phyloP scores from a whole-genome alignment of 2,329 filamentous ascomycete species.

The Ceratocystis diversiconidia region DNA sequence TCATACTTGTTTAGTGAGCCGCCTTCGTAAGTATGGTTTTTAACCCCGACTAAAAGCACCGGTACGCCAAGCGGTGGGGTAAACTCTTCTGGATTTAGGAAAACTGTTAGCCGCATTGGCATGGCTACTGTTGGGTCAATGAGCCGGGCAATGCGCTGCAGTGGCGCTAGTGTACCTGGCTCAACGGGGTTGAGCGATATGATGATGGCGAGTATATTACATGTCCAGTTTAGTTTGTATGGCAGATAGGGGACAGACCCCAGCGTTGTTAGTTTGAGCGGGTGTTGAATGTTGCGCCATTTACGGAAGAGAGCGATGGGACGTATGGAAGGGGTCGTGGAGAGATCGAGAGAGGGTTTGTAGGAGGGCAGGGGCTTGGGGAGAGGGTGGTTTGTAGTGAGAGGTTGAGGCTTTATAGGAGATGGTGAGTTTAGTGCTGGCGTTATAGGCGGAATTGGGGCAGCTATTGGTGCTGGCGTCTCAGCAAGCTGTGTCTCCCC shows the following conservation, averaged over 20 bases:
- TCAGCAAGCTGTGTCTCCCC: not conserved
- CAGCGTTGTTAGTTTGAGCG: conserved; percentile 39
- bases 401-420: not conserved
- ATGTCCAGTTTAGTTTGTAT: conserved; percentile 44
- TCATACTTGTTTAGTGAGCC: conserved; percentile 33
- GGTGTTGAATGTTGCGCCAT: conserved; percentile 29
- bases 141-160: conserved; percentile 39
- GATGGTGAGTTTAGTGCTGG: not conserved
- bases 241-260: conserved; percentile 37
- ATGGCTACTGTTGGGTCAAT: conserved; percentile 38
- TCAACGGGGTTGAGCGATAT: conserved; percentile 34
- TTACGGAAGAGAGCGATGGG: conserved; percentile 29
- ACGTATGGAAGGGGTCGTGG: not conserved
- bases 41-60: conserved; percentile 39
- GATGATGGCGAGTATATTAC: conserved; percentile 40
- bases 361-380: conserved; percentile 7
- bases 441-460: not conserved
- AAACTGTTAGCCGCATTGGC: conserved; percentile 39
- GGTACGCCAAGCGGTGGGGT: conserved; percentile 33
- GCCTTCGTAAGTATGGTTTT: conserved; percentile 42
- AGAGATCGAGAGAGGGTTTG: not conserved
- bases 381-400: conserved; percentile 25
- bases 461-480: not conserved
- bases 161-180: conserved; percentile 35
- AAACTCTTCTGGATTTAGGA: conserved; percentile 38